Conservation (phyloP, 2,329 filamentous ascomycete genomes). For the Clarireedia hainanense region DNA sequence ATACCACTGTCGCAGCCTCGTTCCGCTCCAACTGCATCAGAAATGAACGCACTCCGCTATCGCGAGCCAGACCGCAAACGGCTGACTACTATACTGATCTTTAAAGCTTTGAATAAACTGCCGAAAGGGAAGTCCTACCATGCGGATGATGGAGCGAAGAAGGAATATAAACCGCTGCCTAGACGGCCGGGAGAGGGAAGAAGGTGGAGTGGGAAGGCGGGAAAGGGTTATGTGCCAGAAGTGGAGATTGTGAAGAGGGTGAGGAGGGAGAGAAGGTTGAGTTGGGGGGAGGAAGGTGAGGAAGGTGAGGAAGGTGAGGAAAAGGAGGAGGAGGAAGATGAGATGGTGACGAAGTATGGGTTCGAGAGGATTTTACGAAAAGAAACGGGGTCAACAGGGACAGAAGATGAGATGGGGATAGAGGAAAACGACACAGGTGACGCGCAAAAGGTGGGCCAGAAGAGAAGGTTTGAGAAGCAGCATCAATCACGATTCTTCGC, state of each 20-base stretch:
- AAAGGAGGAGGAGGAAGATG: neutral
- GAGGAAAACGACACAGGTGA: neutral
- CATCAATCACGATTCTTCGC: neutral
- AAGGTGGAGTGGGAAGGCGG: neutral
- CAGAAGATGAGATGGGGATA: neutral
- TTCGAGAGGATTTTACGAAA: neutral
- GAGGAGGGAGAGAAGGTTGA: neutral
- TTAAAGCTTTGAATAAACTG: neutral
- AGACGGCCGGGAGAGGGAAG: neutral
- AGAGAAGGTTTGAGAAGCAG: neutral
- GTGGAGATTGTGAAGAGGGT: neutral
- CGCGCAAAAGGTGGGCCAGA: neutral
- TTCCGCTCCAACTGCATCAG: neutral
- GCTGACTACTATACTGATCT: neutral
- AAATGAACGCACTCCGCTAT: neutral
- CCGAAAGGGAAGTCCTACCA: neutral
- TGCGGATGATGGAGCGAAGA: neutral
- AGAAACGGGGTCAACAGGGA: neutral
- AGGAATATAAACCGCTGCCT: neutral
- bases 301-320: neutral
- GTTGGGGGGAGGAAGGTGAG: neutral
- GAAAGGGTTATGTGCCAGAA: neutral
- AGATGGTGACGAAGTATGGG: neutral
- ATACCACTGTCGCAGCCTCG: neutral
- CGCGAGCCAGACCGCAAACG: constrained; percentile 1